Base-by-base conservation (phyloP, 2,329 filamentous ascomycete species). In the Aspergillus sp. region DNA sequence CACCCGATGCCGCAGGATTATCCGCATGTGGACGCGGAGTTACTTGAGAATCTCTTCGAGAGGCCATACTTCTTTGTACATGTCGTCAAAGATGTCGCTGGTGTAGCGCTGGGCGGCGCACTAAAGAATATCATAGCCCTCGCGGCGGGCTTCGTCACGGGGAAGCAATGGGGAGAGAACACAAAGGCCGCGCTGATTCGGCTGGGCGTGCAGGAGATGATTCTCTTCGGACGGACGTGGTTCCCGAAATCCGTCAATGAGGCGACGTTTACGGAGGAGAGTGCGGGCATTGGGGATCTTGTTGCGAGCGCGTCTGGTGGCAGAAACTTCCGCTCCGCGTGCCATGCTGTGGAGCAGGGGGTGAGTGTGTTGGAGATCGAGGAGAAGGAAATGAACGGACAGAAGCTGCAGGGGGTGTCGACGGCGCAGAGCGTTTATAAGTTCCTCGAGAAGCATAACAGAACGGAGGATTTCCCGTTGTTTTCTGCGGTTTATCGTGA, bases 141-240 rank as follows among this genome's bases (percentile, higher is more conserved):
- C 19, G 93, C 91, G 2, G 92, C 93, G 17, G 93, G 93, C 56
- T 97, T 96, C 74, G 92, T 97, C 28, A 91, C 96, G 66, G 93
- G 93, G 19, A 86, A 93, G 55, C 92, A 92, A 66, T 97, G 93
- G 93, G 93, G 93, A 68, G 92, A 97, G 82, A 97, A 97, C 71
- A 92, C 93, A 65, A 97, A 97, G 81, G 92, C 93, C 7, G 93
- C 93, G 54, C 89, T 97, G 60, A 97, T 97, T 91, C 90, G 93
- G 48, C 88, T 97, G 13, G 93, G 93, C 2, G 87, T 97, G 43
- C 84, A 96, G 67, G 93, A 97, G 80, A 96, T 96, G 89, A 91
- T 96, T 72, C 89, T 90, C 74, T 97, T 97, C 69, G 93, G 93
- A 8, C 60, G 60, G n/a, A 61, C 60, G 23, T 67, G 65, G 65